Percentiles rank a stretch among this genome's conserved stretches.
phyloP scores from a whole-genome alignment of 768 basidiomycete genomes.

The Tricholoma terreum region DNA sequence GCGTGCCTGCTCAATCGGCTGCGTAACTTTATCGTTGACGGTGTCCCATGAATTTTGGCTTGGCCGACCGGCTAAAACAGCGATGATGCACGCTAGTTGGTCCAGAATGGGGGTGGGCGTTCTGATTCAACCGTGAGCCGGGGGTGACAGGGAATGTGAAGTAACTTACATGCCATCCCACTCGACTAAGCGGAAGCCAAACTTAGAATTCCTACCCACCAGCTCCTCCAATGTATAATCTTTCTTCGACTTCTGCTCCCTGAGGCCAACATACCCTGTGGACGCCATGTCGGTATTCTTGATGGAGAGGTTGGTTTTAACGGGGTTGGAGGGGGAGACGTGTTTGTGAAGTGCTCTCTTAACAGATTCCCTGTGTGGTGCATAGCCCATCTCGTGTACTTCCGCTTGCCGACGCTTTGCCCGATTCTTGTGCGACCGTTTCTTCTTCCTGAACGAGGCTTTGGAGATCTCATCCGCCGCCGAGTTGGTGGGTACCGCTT shows the following conservation, averaged over 20 bases:
- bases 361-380: background rate
- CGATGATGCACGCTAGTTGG: constrained; percentile 5
- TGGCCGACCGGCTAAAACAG: constrained; percentile 10
- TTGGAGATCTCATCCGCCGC: background rate
- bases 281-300: too few species aligned
- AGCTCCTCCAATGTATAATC: background rate
- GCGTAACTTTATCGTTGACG: background rate
- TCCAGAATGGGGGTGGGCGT: constrained; percentile 5
- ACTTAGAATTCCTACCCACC: background rate
- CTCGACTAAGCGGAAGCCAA: background rate
- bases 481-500: background rate
- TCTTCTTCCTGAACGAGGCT: background rate
- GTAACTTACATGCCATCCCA: background rate
- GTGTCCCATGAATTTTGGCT: constrained; percentile 7
- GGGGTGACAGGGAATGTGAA: background rate
- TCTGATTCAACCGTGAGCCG: background rate
- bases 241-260: background rate
- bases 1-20: background rate
- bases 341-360: background rate
- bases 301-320: background rate
- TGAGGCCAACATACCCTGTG: too few species aligned
- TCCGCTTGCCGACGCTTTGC: background rate
- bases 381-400: background rate
- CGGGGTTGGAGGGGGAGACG: background rate
- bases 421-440: background rate